Base-by-base conservation (phyloP, 225 moss, liverwort and hornwort species). In the Rhytidiadelphus loreus region DNA sequence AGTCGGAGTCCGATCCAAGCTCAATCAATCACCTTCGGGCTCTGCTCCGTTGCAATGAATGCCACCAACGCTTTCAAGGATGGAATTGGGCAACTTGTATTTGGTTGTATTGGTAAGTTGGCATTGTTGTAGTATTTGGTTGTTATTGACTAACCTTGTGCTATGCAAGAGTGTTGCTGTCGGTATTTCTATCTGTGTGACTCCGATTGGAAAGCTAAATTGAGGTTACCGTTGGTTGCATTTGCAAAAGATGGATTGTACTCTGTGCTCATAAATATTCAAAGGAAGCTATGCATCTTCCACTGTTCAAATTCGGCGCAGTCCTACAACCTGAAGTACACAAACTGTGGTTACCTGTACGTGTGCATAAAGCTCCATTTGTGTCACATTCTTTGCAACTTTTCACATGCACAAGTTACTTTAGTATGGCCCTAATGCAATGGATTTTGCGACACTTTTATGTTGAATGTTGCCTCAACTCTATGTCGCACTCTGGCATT, bases 1-100 rank as follows among this genome's bases (percentile, higher is more conserved):
- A 97, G 84, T 97, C 96, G 64, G 95, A 96, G 55, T 97, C 94
- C 86, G 92, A 91, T 92, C 90, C 93, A 68, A 86, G 83, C 77
- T 92, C 93, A 69, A n/a, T n/a, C n/a, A n/a, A 68, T 84, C 58
- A 80, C 77, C 86, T 90, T 90, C 25, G 93, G 72, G 22, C 37
- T 90, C 68, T 80, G 87, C 83, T 88, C 48, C 48, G 11, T 48
- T 48, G 48, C 9, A 48, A 11, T 48, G 9, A 48, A 10, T 48
- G 48, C 11, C 48, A 48, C 48, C 48, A 48, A 48, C 48, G 11
- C 48, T 48, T 48, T 48, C 48, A 48, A 48, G 48, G 48, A 11
- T 11, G 48, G 48, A 11, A 48, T 9, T 48, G 48, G 11, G 10
- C 48, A 48, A 48, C 11, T 48, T 48, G 48, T 48, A 48, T 48